These are phyloP conservation scores for Ascochyta viciae-villosae DNA, from an alignment of 2,329 filamentous ascomycete species.

Conservation along the genomic window DNA sequence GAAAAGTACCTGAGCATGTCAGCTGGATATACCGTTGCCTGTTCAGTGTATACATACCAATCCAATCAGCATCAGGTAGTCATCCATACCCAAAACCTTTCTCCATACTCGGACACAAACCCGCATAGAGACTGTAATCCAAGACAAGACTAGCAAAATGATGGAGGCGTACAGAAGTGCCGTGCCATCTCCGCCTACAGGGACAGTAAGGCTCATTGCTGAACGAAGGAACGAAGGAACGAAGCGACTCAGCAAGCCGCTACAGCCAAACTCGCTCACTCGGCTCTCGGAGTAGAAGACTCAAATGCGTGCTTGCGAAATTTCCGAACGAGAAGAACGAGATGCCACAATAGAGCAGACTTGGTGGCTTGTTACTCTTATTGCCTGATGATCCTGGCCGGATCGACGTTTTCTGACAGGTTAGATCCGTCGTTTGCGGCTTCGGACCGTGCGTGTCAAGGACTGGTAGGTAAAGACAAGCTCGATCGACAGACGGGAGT, in stretches of 20 bases:
- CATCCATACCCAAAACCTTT: constrained; percentile 23
- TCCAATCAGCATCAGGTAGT: constrained; percentile 27
- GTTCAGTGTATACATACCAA: constrained; percentile 18
- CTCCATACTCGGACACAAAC: constrained; percentile 27
- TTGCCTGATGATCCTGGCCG: neutral
- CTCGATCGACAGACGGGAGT: neutral
- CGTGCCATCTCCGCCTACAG: constrained; percentile 26
- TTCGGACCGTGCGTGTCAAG: neutral
- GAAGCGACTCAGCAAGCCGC: neutral
- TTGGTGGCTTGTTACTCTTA: neutral
- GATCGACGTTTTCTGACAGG: neutral
- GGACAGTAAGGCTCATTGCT: constrained; percentile 21
- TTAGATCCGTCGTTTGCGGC: neutral
- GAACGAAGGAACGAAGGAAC: neutral
- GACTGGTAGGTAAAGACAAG: neutral
- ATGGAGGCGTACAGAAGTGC: constrained; percentile 26
- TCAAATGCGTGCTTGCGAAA: neutral
- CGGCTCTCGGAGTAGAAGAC: neutral
- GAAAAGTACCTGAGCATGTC: constrained; percentile 20
- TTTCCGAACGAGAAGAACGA: neutral
- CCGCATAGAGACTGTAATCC: constrained; percentile 28
- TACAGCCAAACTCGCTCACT: neutral
- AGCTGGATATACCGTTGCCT: neutral
- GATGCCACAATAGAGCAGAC: neutral
- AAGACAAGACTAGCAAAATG: constrained; percentile 25